These are phyloP conservation scores for Pestalotiopsis sp. DNA, from an alignment of 2,329 filamentous ascomycete species.

Conservation along the genomic window DNA sequence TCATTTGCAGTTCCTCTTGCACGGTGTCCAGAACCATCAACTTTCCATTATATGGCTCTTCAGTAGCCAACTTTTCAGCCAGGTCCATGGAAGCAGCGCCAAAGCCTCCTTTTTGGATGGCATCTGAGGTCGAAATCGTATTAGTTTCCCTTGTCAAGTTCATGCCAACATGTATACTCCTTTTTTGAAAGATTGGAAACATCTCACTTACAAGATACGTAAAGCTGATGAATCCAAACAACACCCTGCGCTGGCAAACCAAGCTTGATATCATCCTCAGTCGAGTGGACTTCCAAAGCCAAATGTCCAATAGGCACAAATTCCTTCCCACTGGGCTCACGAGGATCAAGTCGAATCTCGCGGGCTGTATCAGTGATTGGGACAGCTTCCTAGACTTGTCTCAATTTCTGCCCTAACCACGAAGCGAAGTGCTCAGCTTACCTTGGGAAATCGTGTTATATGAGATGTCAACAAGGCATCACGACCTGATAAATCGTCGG, in stretches of 20 bases:
- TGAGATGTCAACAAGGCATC: slow-evolving; percentile 32
- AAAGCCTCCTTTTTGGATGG: slow-evolving; percentile 35
- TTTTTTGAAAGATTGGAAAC: neutral
- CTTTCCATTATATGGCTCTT: slow-evolving; percentile 32
- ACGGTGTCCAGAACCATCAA: slow-evolving; percentile 37
- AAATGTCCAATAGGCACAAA: slow-evolving; percentile 43
- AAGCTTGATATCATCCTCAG: slow-evolving; percentile 30
- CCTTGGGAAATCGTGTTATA: slow-evolving; percentile 29
- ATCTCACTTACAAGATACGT: slow-evolving; percentile 33
- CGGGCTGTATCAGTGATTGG: slow-evolving; percentile 35
- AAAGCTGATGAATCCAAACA: slow-evolving; percentile 41
- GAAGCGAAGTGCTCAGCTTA: slow-evolving; percentile 24
- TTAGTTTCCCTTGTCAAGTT: neutral
- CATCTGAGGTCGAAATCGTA: slow-evolving; percentile 11
- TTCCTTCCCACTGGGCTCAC: slow-evolving; percentile 27
- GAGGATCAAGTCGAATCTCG: slow-evolving; percentile 25
- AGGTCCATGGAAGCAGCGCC: slow-evolving; percentile 36
- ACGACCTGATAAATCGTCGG: slow-evolving; percentile 27
- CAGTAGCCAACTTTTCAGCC: slow-evolving; percentile 31
- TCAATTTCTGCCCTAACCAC: neutral
- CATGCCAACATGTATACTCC: neutral
- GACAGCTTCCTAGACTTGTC: slow-evolving; percentile 27
- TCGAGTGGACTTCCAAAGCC: slow-evolving; percentile 33
- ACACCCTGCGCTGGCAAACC: slow-evolving; percentile 30
- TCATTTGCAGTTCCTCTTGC: slow-evolving; percentile 27